phyloP scores from a whole-genome alignment of 768 basidiomycete species.

The Leccinellum luteum region DNA sequence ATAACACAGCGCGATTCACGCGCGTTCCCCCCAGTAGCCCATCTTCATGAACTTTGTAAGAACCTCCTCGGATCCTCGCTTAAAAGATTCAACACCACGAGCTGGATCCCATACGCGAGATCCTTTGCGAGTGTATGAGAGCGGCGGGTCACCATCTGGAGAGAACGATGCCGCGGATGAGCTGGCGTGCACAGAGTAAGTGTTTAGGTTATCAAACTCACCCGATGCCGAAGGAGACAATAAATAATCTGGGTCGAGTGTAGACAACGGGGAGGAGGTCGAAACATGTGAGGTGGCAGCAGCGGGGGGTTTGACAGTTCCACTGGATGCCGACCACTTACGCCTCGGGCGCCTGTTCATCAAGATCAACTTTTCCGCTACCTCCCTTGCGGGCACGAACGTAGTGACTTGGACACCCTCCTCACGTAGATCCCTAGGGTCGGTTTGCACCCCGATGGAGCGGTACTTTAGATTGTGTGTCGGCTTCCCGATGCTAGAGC shows the following conservation, averaged over 20 bases:
- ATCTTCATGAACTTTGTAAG: conserved; percentile 79
- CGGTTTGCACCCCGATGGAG: conserved; percentile 71
- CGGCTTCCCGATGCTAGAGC: conserved; percentile 27
- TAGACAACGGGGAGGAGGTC: conserved; percentile 2
- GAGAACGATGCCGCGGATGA: conserved; percentile 56
- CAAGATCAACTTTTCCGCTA: conserved; percentile 21
- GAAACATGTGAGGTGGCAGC: not conserved
- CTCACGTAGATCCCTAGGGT: conserved; percentile 48
- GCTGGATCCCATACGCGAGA: conserved; percentile 84
- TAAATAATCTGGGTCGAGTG: conserved; percentile 13
- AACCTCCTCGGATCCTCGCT: conserved; percentile 84
- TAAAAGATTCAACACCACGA: conserved; percentile 82
- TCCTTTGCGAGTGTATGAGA: conserved; percentile 39
- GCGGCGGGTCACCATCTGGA: conserved; percentile 40
- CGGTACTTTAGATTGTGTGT: conserved; percentile 46
- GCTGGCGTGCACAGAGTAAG: conserved; percentile 39
- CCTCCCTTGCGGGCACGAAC: conserved; percentile 13
- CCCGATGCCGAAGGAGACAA: conserved; percentile 14
- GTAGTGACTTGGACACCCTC: conserved; percentile 58
- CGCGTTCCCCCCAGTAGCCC: conserved; percentile 63
- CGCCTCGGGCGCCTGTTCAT: conserved; percentile 21
- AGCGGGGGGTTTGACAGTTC: not conserved
- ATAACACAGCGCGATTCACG: conserved; percentile 5
- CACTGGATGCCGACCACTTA: conserved; percentile 17
- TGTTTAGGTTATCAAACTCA: conserved; percentile 7